Conservation (phyloP, 2,329 filamentous ascomycete genomes). For the Nakataea oryzae region DNA sequence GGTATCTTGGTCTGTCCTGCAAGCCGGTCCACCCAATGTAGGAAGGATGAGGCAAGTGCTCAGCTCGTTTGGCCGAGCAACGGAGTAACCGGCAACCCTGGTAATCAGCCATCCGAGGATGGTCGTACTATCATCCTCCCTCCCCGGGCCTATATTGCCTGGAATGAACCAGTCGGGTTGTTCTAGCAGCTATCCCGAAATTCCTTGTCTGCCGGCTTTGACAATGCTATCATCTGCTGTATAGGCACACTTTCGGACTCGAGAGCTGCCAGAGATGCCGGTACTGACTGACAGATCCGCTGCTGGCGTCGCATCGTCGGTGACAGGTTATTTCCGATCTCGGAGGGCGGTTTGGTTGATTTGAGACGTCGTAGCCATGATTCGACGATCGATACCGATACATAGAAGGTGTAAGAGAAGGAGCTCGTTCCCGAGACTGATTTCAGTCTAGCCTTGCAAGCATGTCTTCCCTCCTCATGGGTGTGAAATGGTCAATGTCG, state of each 20-base stretch:
- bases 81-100: not conserved
- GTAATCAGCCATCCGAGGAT: not conserved
- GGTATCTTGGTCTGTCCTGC: conserved; percentile 2
- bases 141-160: not conserved
- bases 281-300: not conserved
- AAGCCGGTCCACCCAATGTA: not conserved
- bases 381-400: not conserved
- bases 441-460: conserved; percentile 90
- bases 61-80: not conserved
- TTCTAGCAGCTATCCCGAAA: not conserved
- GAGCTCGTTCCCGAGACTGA: not conserved
- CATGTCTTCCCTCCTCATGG: conserved; percentile 91
- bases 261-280: not conserved
- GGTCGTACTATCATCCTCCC: not conserved
- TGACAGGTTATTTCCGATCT: conserved; percentile 1
- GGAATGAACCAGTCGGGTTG: not conserved
- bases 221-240: not conserved
- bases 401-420: not conserved
- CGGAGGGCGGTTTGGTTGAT: not conserved
- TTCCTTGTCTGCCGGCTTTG: not conserved
- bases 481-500: conserved; percentile 89
- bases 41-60: not conserved
- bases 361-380: conserved; percentile 8
- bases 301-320: conserved; percentile 1
- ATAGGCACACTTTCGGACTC: not conserved